phyloP scores from a whole-genome alignment of 2,329 filamentous ascomycete genomes.

The Talaromyces amestolkiae region DNA sequence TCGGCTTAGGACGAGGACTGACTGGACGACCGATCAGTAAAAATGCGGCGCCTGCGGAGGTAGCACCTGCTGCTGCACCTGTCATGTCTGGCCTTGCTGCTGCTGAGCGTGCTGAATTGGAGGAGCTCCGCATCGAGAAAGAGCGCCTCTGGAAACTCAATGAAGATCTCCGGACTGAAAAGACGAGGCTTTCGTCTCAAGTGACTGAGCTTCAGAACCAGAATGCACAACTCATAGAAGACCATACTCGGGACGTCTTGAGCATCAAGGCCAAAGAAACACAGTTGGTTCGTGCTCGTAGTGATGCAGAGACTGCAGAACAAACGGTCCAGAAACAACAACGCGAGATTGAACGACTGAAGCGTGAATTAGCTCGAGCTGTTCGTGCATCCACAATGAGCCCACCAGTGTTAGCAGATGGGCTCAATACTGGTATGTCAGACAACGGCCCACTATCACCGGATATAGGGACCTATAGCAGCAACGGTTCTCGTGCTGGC shows the following conservation, averaged over 20 bases:
- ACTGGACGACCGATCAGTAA: conserved; percentile 83
- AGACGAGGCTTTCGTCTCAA: conserved; percentile 76
- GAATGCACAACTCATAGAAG: conserved; percentile 94
- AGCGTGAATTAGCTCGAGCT: conserved; percentile 69
- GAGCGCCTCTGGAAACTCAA: conserved; percentile 71
- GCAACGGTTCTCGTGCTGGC: conserved; percentile 32
- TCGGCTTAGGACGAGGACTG: conserved; percentile 71
- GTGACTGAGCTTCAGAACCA: conserved; percentile 94
- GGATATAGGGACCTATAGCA: conserved; percentile 32
- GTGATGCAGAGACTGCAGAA: conserved; percentile 85
- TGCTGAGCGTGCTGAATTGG: conserved; percentile 86
- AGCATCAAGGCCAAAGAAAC: conserved; percentile 99
- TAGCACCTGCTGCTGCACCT: conserved; percentile 46
- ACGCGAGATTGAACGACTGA: conserved; percentile 87
- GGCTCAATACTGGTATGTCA: conserved; percentile 50
- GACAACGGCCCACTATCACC: conserved; percentile 51
- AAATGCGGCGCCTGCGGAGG: conserved; percentile 42
- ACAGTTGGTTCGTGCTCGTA: conserved; percentile 85
- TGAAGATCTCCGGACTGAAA: conserved; percentile 79
- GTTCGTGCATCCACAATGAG: conserved; percentile 42
- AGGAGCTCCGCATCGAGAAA: conserved; percentile 80
- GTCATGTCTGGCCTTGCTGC: conserved; percentile 63
- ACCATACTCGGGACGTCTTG: conserved; percentile 90
- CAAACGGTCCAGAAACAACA: conserved; percentile 78
- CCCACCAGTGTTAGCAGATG: conserved; percentile 46